A percentile compares a stretch with the other conserved stretches of the same genome.
Evolutionary conservation across 2,329 filamentous ascomycete species (phyloP).

Genomic region (Septoria petroselini): DNA sequence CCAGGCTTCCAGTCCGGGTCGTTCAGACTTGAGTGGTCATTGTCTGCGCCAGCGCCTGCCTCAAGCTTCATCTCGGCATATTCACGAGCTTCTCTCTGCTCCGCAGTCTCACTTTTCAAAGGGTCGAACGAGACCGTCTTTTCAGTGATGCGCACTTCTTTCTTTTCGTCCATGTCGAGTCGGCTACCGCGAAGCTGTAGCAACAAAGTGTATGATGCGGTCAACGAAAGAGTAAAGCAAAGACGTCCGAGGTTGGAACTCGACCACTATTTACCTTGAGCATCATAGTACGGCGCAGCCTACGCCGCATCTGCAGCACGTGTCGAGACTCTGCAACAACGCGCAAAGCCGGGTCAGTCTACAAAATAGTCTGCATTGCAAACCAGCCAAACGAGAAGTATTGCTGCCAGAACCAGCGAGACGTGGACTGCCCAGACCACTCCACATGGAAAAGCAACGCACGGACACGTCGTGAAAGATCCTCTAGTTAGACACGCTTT

Average conservation of each 20-base stretch:
- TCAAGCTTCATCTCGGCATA: conserved; percentile 17
- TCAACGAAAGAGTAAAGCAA: not conserved
- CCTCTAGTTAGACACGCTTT: not conserved
- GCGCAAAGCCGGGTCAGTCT: not conserved
- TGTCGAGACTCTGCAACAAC: conserved; percentile 3
- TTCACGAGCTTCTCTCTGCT: conserved; percentile 12
- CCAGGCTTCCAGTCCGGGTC: conserved; percentile 20
- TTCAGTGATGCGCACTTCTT: conserved; percentile 2
- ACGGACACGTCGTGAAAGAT: not conserved
- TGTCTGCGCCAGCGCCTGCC: not conserved
- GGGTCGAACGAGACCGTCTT: conserved; percentile 1
- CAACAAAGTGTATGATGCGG: not conserved
- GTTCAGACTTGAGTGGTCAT: not conserved
- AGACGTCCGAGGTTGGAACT: not conserved
- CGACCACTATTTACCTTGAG: conserved; percentile 2
- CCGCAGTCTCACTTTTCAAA: not conserved
- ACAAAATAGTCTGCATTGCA: not conserved
- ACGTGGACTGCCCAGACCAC: not conserved
- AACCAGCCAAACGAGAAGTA: not conserved
- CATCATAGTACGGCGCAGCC: not conserved
- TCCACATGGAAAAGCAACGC: not conserved
- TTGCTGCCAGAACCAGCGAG: not conserved
- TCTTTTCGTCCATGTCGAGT: conserved; percentile 11
- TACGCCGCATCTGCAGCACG: not conserved
- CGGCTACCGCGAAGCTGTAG: not conserved